Evolutionary conservation across 2,329 filamentous ascomycete species (phyloP).

Genomic region (Xylariomycetidae sp.): DNA sequence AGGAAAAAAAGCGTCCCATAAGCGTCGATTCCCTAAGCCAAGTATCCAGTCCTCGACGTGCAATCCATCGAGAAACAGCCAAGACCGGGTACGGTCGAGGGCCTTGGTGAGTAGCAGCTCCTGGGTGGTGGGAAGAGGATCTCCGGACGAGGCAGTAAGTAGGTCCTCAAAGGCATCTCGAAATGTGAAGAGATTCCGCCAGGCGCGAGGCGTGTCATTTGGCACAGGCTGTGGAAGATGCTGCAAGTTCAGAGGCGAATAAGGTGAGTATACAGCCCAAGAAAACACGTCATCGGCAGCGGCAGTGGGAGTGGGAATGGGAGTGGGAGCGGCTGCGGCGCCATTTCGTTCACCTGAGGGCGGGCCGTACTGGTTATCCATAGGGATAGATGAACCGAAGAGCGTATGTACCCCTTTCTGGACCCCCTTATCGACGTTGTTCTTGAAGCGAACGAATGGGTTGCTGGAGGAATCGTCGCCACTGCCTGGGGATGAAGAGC

Average conservation of each 20-base stretch:
- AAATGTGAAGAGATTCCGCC: conserved; percentile 40
- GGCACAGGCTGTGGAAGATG: conserved; percentile 44
- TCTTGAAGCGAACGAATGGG: conserved; percentile 37
- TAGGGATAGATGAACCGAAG: no score
- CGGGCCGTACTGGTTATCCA: no score
- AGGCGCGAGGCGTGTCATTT: conserved; percentile 31
- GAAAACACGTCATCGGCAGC: conserved; percentile 22
- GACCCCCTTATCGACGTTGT: conserved; percentile 35
- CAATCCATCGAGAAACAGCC: conserved; percentile 24
- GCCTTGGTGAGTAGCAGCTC: conserved; percentile 11
- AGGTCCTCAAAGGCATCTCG: conserved; percentile 56
- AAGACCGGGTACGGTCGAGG: conserved; percentile 18
- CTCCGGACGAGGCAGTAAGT: conserved; percentile 41
- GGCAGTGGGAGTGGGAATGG: no score
- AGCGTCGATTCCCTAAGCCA: conserved; percentile 31
- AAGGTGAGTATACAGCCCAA: conserved; percentile 36
- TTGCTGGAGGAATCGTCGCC: no score
- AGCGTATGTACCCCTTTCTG: no score
- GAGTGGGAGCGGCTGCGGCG: no score
- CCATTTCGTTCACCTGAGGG: no score
- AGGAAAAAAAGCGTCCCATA: conserved; percentile 31
- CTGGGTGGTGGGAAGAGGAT: conserved; percentile 36
- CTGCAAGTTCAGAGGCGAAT: conserved; percentile 41
- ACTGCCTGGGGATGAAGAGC: no score
- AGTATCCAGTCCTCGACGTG: conserved; percentile 38